phyloP scores from a whole-genome alignment of 371 early-diverging fungal species.

The Circinella minor region DNA sequence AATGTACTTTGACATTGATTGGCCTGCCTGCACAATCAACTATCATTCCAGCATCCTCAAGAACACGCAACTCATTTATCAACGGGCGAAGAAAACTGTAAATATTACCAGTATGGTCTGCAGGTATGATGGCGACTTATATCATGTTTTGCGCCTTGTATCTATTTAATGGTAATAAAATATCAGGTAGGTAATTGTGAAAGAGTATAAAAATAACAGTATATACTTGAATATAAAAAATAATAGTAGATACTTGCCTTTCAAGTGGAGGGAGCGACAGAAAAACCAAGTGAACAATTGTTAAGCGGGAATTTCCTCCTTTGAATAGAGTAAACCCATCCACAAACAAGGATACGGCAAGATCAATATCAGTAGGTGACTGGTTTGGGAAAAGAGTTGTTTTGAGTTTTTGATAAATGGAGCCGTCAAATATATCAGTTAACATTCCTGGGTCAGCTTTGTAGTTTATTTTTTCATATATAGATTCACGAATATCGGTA shows the following conservation, averaged over 20 bases:
- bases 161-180: background rate
- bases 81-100: slow-evolving; percentile 4
- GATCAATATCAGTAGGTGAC: background rate
- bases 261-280: slow-evolving; percentile 6
- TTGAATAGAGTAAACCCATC: slow-evolving; percentile 13
- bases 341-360: slow-evolving; percentile 6
- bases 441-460: too few relatives aligned
- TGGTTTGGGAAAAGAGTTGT: background rate
- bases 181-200: background rate
- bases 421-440: too few relatives aligned
- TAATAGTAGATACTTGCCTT: background rate
- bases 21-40: background rate
- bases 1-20: background rate
- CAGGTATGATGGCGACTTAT: slow-evolving; percentile 6
- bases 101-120: background rate
- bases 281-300: slow-evolving; percentile 7
- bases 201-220: too few relatives aligned
- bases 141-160: slow-evolving; percentile 12
- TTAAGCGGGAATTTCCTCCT: background rate
- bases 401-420: background rate
- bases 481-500: too few relatives aligned
- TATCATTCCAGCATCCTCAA: slow-evolving; percentile 3
- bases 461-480: too few relatives aligned
- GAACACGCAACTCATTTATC: background rate
- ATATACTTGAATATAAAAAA: too few relatives aligned